Base-by-base conservation (phyloP, 495 filamentous ascomycete genomes). In the Penicillium steckii region DNA sequence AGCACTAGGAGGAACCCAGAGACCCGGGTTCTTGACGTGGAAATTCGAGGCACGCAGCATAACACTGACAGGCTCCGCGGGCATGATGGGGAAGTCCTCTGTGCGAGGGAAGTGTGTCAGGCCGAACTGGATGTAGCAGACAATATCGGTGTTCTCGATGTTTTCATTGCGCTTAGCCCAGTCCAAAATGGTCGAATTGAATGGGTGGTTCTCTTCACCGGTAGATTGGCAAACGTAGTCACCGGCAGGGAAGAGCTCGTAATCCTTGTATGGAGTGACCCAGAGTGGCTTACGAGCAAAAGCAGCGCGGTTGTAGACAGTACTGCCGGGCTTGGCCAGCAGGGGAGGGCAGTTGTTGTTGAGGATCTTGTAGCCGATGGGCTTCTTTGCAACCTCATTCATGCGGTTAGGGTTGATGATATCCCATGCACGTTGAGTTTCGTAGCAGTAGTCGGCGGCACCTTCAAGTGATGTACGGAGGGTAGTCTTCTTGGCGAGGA, bases 21-120 rank as follows among this genome's bases (percentile, higher is more conserved):
- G 58, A 21, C 83, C 84, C 4, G 86, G 87, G 55, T 89, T 90
- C 69, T 74, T 77, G 30, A 82, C 77, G 60, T 87, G 87, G 73
- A 89, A 89, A 51, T 88, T 86, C 4, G 77, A 79, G 3, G 86
- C 85, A 57, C 85, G 82, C 56, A 90, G 50, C 57, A 75, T 73
- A 13, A 89, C 78, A 47, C 78, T 80, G 70, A 91, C 86, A 5
- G 79, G 81, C 74, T 90, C 86, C 50, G 77, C 80, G 2, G 87
- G 87, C 86, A 90, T 90, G 44, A 85, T 75, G 4, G 82, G 82
- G 66, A 82, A 85, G 53, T 85, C 82, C 61, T 85, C 82, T 8
- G 71, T 68, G 4, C 81, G 65, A 3, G 80, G 78, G 41, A 81
- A 71, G 59, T 85, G 81, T 23, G 81, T 82, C 43, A 85, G 67